A percentile compares a stretch with the other conserved stretches of the same genome.
These are phyloP conservation scores for Starmerella vaccinii DNA, from an alignment of 805 yeast genomes.

Conservation along the genomic window DNA sequence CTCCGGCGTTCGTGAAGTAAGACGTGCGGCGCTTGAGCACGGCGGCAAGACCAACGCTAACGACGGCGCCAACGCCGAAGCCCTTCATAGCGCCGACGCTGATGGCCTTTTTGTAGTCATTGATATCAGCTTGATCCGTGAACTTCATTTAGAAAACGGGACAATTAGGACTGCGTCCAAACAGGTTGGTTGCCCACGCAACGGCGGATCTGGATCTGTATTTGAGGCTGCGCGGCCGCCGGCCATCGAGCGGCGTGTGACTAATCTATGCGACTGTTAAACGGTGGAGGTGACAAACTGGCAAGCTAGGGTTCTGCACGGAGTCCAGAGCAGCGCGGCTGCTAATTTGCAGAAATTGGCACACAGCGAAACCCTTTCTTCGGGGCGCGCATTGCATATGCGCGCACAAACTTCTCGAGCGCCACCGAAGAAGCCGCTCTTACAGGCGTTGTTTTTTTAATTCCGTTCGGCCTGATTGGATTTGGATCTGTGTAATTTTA, in stretches of 20 bases:
- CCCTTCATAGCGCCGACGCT: conserved; percentile 47
- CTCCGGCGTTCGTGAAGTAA: conserved; percentile 24
- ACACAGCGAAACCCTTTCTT: no score
- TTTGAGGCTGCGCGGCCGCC: not conserved
- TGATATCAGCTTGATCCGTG: conserved; percentile 52
- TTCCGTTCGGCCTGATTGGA: no score
- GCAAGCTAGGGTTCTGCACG: not conserved
- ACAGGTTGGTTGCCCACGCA: no score
- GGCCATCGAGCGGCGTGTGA: not conserved
- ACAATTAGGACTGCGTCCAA: not conserved
- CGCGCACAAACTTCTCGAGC: not conserved
- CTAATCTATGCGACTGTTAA: not conserved
- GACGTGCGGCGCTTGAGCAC: conserved; percentile 37
- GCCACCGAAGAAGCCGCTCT: not conserved
- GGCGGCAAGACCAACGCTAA: conserved; percentile 44
- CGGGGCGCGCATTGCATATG: not conserved
- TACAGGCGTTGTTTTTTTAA: no score
- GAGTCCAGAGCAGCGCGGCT: not conserved
- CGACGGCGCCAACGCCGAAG: conserved; percentile 48
- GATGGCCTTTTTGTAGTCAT: conserved; percentile 52
- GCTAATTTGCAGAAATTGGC: not conserved
- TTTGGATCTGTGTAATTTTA: no score
- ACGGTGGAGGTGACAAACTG: not conserved
- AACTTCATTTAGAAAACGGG: conserved; percentile 46
- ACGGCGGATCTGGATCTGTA: not conserved